A percentile compares a stretch with the other conserved stretches of the same genome.
These are phyloP conservation scores for Cercospora beticola DNA, from an alignment of 2,329 filamentous ascomycete species.

Conservation along the genomic window DNA sequence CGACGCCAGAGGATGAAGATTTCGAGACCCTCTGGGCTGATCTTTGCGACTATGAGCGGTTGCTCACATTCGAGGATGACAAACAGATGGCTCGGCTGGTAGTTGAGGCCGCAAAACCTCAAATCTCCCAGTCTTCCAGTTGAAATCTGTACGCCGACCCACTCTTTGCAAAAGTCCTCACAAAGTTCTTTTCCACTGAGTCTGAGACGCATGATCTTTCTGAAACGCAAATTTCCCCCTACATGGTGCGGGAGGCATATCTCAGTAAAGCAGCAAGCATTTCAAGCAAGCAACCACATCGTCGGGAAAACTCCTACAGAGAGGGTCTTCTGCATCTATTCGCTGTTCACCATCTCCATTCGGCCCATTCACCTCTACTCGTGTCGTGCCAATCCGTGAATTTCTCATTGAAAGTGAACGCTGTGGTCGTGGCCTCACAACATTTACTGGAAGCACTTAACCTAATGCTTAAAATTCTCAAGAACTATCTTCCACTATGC, in stretches of 20 bases:
- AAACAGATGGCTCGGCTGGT: background rate
- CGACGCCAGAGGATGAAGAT: background rate
- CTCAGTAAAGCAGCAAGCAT: background rate
- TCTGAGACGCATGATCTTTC: background rate
- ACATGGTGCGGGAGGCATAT: background rate
- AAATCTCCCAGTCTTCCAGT: background rate
- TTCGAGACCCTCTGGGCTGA: background rate
- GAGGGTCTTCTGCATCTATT: background rate
- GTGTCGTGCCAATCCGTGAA: background rate
- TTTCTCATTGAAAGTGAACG: background rate
- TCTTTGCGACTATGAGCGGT: background rate
- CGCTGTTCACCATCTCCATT: background rate
- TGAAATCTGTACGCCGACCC: background rate
- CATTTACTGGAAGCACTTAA: background rate
- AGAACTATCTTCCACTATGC: background rate
- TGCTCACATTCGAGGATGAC: slow-evolving; percentile 2
- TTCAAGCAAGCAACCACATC: background rate
- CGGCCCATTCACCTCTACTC: background rate
- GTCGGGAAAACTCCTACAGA: background rate
- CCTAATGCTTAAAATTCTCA: background rate
- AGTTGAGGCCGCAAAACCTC: background rate
- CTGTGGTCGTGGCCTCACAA: background rate
- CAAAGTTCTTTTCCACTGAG: background rate
- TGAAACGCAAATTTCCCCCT: background rate
- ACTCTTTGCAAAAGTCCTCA: background rate